These are phyloP conservation scores for Mortierella polycephala DNA, from an alignment of 371 early-diverging fungal species.

Conservation along the genomic window DNA sequence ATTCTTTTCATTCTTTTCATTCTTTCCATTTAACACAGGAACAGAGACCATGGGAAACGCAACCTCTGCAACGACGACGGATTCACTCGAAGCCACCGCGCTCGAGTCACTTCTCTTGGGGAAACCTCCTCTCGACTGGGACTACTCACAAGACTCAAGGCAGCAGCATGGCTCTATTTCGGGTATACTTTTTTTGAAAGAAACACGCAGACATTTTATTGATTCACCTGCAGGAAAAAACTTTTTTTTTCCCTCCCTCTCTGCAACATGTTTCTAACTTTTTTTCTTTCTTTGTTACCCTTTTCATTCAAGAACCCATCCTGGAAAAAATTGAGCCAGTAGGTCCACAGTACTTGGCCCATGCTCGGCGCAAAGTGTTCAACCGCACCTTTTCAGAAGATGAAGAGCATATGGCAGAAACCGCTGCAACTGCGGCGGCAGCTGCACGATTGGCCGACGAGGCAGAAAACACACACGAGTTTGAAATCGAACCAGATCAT, in stretches of 20 bases:
- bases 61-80: constrained; percentile 19
- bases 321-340: constrained; percentile 62
- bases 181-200: constrained; percentile 9
- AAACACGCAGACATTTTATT: background rate
- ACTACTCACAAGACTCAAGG: constrained; percentile 15
- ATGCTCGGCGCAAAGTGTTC: constrained; percentile 73
- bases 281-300: background rate
- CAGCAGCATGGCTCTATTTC: constrained; percentile 21
- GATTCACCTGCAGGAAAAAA: background rate
- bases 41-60: constrained; percentile 44
- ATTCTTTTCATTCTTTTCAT: background rate
- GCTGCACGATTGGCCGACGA: constrained; percentile 57
- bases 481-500: constrained; percentile 71
- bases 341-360: constrained; percentile 72
- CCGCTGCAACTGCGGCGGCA: constrained; percentile 23
- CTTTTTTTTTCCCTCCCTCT: background rate
- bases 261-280: background rate
- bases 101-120: constrained; percentile 31
- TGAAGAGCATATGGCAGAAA: constrained; percentile 48
- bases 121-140: constrained; percentile 33
- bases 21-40: background rate
- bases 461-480: constrained; percentile 62
- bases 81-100: constrained; percentile 13
- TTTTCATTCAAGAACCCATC: constrained; percentile 23
- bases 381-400: constrained; percentile 80